Evolutionary conservation across 2,329 filamentous ascomycete species (phyloP), one percentile per base, ranked within the genome.

Genomic region (Sordariomycetes sp.): DNA sequence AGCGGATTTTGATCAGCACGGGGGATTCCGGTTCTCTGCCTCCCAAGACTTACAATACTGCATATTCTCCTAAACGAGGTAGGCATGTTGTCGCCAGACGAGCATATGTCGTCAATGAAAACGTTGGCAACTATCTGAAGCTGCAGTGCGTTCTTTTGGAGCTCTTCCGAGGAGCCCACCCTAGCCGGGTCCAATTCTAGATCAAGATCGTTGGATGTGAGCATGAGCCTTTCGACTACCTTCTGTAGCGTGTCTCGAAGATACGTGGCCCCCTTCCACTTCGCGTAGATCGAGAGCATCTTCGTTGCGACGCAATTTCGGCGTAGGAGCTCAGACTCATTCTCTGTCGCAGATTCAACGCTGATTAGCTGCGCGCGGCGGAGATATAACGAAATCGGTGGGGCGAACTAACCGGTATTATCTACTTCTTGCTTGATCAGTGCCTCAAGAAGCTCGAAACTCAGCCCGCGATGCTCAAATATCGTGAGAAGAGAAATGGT

Each of bases 231-330:
- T 65, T 86, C 82, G 1, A 87, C 69, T 2, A 87, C 82, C 63
- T 85, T 85, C 62, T 85, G 82, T 10, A 87, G 71, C 1, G 84
- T 87, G 15, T 74, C 72, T 62, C 79, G 81, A 39, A 87, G 74
- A 64, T 87, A 87, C 3, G 74, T 67, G 17, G 76, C 72, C 13
- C 84, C 84, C 68, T 86, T 87, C 84, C 84, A 87, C 64, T 85
- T 87, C 5, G 83, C 84, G 62, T 86, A 87, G 8, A 86, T 76
- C 0, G 84, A 86, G 2, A 87, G 74, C 77, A 87, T 85, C 65
- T 87, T 87, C 1, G 84, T 87, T n/a, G 82, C 81, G 1, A 87
- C 84, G 62, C 82, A 86, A 35, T 84, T 85, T 54, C 83, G 75
- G n/a, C 84, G 76, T 12, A 87, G 68, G 24, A 87, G 74, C 63